Conservation (phyloP, 306 rosid genomes). For the Quercus rubra region DNA sequence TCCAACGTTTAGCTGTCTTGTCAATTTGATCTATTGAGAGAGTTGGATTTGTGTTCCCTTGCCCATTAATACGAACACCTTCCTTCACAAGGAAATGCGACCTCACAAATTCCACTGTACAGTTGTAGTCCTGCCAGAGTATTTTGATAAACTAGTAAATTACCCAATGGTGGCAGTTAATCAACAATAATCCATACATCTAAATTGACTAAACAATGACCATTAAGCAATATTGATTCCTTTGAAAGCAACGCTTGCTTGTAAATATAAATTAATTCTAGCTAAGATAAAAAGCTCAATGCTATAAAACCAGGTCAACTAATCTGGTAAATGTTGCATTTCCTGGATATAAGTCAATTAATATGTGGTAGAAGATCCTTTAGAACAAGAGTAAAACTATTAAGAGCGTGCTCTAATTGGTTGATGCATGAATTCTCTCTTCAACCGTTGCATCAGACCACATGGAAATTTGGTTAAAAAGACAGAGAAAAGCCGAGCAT, state of each 20-base stretch:
- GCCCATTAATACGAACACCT: conserved; percentile 63
- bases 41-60: conserved; percentile 83
- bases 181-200: conserved; percentile 6
- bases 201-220: conserved; percentile 17
- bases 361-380: neutral
- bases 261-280: neutral
- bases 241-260: neutral
- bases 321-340: neutral
- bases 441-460: too few species aligned
- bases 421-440: too few species aligned
- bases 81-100: conserved; percentile 96
- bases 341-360: neutral
- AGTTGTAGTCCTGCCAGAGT: conserved; percentile 73
- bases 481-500: too few species aligned
- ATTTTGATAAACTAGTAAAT: conserved; percentile 36
- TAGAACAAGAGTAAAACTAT: neutral
- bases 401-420: neutral
- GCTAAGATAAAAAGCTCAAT: neutral
- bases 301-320: neutral
- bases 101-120: conserved; percentile 81
- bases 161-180: neutral
- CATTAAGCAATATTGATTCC: conserved; percentile 2
- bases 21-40: conserved; percentile 87
- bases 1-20: conserved; percentile 82
- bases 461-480: too few species aligned